Evolutionary conservation across 176 grass and related monocot genomes (phyloP), one percentile per base, ranked within the genome.

Genomic region (Paspalum notatum): DNA sequence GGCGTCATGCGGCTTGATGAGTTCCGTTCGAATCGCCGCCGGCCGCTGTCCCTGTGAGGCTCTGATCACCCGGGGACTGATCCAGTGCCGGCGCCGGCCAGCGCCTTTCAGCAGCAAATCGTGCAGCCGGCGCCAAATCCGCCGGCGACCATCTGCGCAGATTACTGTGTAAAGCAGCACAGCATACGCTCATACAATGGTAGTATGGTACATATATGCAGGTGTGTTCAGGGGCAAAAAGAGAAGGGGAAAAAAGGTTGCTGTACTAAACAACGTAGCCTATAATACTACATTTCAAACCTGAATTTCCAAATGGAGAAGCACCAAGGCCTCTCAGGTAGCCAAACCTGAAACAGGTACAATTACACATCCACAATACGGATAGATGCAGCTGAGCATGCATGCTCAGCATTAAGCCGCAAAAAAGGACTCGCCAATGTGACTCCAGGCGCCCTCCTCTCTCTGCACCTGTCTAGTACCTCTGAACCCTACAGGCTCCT

Each of bases 191-290:
- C 72, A 61, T 83, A 79, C 65, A 83, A 41, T 32, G 32, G 32
- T 32, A 32, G 32, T 32, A 32, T 3, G 3, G 32, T 32, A 32
- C 32, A n/a, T 7, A 84, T 67, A 79, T 53, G 58, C 54, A 56
- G 32, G 32, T 32, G 12, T 9, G 15, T 70, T 74, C 60, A 3
- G 52, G 37, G 5, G 24, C n/a, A n/a, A n/a, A 55, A 75, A 80
- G 52, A 84, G 21, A 21, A 26, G 14, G 32, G 10, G 17, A 58
- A 56, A 74, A 10, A 54, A 21, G 42, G 54, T 12, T 59, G 55
- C 54, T 84, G 76, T 75, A 89, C 62, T 46, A 69, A 89, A 70
- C 81, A 80, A 7, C 4, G 62, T 75, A 75, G 66, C 9, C 75
- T 84, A 48, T 75, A 17, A 44, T 47, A 43, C 44, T 2, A 72